These are phyloP conservation scores for Jamesozyma gamospora DNA, from an alignment of 805 yeast species.

Conservation along the genomic window DNA sequence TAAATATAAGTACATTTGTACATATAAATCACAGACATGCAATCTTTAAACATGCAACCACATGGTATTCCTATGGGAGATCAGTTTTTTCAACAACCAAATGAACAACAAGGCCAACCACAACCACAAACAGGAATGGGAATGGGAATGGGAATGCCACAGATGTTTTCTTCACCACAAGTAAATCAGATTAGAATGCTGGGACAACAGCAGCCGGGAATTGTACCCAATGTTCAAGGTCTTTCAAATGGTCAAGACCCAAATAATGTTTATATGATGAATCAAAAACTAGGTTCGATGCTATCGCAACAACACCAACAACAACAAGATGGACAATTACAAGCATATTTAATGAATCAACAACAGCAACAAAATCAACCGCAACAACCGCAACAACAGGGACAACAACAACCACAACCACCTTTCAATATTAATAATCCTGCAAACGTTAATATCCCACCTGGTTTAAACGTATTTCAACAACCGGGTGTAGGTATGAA, in stretches of 20 bases:
- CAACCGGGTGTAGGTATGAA: conserved; percentile 7
- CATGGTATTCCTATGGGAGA: conserved; percentile 24
- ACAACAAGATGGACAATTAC: conserved; percentile 12
- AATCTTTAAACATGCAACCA: conserved; percentile 22
- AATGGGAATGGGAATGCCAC: conserved; percentile 21
- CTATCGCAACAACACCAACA: conserved; percentile 8
- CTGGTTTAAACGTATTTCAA: conserved; percentile 21
- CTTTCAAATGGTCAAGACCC: conserved; percentile 10
- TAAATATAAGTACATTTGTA: too few relatives aligned
- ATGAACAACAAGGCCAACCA: conserved; percentile 14
- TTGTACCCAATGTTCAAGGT: conserved; percentile 11
- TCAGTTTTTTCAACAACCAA: conserved; percentile 20
- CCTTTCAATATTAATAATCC: conserved; percentile 7
- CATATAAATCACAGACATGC: too few relatives aligned
- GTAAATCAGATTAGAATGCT: conserved; percentile 18
- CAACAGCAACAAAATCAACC: conserved; percentile 5
- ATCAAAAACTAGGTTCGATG: conserved; percentile 23
- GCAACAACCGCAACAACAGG: conserved; percentile 9
- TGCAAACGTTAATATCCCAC: conserved; percentile 15
- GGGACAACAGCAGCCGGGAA: conserved; percentile 16
- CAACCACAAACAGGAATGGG: too few relatives aligned
- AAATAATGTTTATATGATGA: conserved; percentile 16
- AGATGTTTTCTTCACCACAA: conserved; percentile 22
- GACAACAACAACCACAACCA: conserved; percentile 8
- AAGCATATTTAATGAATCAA: conserved; percentile 7